Evolutionary conservation across 2,329 filamentous ascomycete species (phyloP).

Genomic region (Fusarium dimerum): DNA sequence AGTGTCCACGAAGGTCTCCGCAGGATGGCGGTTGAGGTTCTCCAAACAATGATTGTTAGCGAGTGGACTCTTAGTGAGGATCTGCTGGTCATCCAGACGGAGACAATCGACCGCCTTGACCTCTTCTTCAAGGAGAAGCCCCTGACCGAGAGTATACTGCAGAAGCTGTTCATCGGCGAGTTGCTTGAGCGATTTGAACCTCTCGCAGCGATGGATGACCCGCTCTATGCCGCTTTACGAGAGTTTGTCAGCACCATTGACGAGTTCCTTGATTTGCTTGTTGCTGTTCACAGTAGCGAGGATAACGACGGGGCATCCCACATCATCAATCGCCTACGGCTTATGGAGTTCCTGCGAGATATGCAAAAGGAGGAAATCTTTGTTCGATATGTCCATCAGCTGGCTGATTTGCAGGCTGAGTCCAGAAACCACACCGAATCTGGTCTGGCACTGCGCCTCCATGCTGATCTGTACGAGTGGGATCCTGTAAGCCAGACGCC

Average conservation of each 20-base stretch:
- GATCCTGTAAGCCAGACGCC: conserved; percentile 68
- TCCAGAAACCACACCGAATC: conserved; percentile 83
- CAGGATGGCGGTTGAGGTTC: conserved; percentile 84
- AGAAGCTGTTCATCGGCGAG: conserved; percentile 90
- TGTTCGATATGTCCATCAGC: conserved; percentile 90
- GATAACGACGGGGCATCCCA: conserved; percentile 72
- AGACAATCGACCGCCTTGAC: conserved; percentile 94
- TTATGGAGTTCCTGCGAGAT: conserved; percentile 96
- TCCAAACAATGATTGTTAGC: conserved; percentile 98
- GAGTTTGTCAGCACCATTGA: conserved; percentile 83
- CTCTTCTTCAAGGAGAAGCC: conserved; percentile 85
- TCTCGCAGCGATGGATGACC: conserved; percentile 68
- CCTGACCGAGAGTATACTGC: conserved; percentile 82
- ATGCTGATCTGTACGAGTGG: conserved; percentile 93
- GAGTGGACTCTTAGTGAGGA: conserved; percentile 97
- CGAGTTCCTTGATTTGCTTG: conserved; percentile 86
- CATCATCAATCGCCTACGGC: conserved; percentile 82
- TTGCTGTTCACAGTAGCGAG: conserved; percentile 82
- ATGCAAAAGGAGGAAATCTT: conserved; percentile 98
- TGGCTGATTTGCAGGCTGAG: conserved; percentile 75
- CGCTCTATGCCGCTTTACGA: conserved; percentile 73
- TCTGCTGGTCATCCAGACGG: conserved; percentile 85
- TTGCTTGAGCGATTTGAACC: conserved; percentile 78
- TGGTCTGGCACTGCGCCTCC: conserved; percentile 82
- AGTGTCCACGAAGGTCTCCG: conserved; percentile 93